Conservation (phyloP, 139 green algal species). For the Ostreobium quekettii region DNA sequence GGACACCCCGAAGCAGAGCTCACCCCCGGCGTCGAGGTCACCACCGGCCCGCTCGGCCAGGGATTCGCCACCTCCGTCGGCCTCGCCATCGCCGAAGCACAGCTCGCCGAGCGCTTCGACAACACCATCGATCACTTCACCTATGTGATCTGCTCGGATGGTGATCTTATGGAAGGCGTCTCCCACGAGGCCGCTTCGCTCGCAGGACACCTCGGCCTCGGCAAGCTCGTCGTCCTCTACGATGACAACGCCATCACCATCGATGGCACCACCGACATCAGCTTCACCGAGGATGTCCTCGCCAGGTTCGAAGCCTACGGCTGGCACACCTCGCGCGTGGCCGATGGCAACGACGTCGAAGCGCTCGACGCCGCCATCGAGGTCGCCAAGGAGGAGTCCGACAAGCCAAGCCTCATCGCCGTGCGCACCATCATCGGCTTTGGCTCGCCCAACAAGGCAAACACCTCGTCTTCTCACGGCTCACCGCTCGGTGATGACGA, state of each 20-base stretch:
- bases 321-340: constrained; percentile 72
- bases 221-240: constrained; percentile 98
- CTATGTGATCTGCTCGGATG: constrained; percentile 91
- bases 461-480: constrained; percentile 95
- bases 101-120: constrained; percentile 90
- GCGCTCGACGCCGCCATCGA: constrained; percentile 73
- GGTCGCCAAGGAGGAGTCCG: constrained; percentile 78
- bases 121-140: constrained; percentile 98
- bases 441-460: constrained; percentile 97
- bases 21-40: constrained; percentile 93
- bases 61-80: constrained; percentile 95
- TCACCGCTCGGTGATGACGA: constrained; percentile 89
- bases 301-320: constrained; percentile 83
- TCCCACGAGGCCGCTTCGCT: constrained; percentile 93
- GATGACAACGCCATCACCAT: constrained; percentile 99
- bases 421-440: constrained; percentile 96
- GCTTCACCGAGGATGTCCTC: constrained; percentile 97
- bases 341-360: constrained; percentile 94
- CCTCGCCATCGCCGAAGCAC: constrained; percentile 83
- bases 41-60: constrained; percentile 94
- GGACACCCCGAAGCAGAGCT: constrained; percentile 98
- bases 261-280: constrained; percentile 96
- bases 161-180: constrained; percentile 99
- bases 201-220: constrained; percentile 95
- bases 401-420: constrained; percentile 97